Evolutionary conservation across 2,329 filamentous ascomycete genomes (phyloP).

Genomic region (Stagonosporopsis rhizophila): DNA sequence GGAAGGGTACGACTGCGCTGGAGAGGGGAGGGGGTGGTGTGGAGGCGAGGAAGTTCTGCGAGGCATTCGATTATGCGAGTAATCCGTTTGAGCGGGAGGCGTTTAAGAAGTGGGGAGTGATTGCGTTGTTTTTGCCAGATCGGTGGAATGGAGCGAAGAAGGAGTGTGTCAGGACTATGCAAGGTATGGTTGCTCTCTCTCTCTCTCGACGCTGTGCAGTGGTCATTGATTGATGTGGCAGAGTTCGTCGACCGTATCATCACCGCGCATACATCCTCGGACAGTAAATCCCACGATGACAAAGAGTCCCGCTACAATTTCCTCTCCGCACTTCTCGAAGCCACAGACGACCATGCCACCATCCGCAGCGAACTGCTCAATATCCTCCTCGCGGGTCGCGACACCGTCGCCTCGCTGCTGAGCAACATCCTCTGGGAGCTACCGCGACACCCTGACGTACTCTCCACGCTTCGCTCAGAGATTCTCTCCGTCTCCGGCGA

Average conservation of each 20-base stretch:
- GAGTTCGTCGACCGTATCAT: constrained; percentile 14
- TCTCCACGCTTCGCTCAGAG: constrained; percentile 46
- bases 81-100: constrained; percentile 26
- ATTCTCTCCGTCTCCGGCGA: constrained; percentile 55
- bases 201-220: neutral
- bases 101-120: constrained; percentile 19
- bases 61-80: constrained; percentile 33
- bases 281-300: neutral
- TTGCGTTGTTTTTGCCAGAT: constrained; percentile 27
- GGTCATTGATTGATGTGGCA: neutral
- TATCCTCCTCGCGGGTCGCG: constrained; percentile 45
- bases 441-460: constrained; percentile 44
- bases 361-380: constrained; percentile 44
- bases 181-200: constrained; percentile 15
- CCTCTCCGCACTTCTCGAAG: constrained; percentile 31
- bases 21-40: constrained; percentile 2
- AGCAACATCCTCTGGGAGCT: constrained; percentile 46
- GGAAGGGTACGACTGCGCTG: constrained; percentile 28
- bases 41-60: constrained; percentile 23
- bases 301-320: constrained; percentile 29
- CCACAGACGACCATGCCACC: constrained; percentile 21
- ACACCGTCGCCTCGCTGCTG: constrained; percentile 42
- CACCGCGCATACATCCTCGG: neutral
- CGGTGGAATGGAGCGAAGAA: constrained; percentile 13
- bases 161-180: constrained; percentile 24